Conservation (phyloP, 2,329 filamentous ascomycete species). For the Chaetomium strumarium region DNA sequence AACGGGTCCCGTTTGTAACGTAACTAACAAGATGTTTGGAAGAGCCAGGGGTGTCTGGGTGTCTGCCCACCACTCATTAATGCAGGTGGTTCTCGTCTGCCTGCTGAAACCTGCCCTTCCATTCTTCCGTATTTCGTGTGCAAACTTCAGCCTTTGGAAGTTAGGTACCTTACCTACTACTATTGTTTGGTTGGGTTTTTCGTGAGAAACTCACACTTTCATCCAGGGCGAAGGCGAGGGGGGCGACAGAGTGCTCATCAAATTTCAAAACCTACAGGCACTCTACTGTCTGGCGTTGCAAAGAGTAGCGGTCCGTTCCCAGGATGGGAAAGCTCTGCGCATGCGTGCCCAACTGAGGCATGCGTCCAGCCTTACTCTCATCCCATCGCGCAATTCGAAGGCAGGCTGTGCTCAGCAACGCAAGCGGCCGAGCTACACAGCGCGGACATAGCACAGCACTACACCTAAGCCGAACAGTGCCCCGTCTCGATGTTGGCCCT, state of each 20-base stretch:
- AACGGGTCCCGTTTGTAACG: neutral
- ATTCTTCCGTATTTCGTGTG: neutral
- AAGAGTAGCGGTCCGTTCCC: neutral
- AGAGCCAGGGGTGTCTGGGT: constrained; percentile 3
- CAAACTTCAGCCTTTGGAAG: neutral
- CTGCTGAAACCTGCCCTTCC: neutral
- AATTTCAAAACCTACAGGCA: neutral
- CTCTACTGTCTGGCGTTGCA: neutral
- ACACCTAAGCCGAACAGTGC: no score
- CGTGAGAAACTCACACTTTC: no score
- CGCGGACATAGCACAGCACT: no score
- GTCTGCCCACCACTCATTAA: neutral
- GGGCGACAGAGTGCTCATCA: no score
- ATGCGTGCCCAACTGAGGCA: neutral
- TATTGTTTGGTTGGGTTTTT: neutral
- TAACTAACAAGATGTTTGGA: constrained; percentile 9
- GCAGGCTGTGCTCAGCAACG: constrained; percentile 7
- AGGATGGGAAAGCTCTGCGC: constrained; percentile 6
- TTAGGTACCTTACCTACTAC: no score
- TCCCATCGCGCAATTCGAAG: constrained; percentile 14
- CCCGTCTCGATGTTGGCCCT: neutral
- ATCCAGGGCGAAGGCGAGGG: no score
- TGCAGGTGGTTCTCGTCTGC: no score
- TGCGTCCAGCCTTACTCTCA: neutral
- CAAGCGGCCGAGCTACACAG: neutral